Evolutionary conservation across 768 basidiomycete genomes (phyloP).

Genomic region (Boletales sp.): DNA sequence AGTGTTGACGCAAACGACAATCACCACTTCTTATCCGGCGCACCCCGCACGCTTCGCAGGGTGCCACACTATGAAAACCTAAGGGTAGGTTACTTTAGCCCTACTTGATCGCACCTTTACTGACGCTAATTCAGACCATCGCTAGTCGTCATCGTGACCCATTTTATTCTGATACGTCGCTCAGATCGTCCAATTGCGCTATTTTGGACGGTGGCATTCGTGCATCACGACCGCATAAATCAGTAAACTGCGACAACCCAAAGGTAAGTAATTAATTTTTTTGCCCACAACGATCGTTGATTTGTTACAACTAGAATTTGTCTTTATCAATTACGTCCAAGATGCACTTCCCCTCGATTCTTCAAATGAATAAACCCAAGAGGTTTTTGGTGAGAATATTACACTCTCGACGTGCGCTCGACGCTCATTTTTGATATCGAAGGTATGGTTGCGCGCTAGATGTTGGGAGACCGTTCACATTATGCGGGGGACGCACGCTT

Average conservation of each 20-base stretch:
- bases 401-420: not conserved
- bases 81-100: constrained; percentile 6
- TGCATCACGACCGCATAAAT: not conserved
- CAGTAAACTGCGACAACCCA: not conserved
- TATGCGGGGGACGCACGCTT: not conserved
- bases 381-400: constrained; percentile 2
- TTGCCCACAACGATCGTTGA: not conserved
- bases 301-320: constrained; percentile 3
- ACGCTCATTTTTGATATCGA: not conserved
- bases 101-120: not conserved
- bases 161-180: not conserved
- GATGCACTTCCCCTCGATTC: not conserved
- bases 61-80: constrained; percentile 16
- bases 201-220: not conserved
- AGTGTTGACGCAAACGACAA: constrained; percentile 12
- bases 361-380: not conserved
- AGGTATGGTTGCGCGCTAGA: constrained; percentile 6
- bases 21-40: not conserved
- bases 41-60: constrained; percentile 13
- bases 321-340: not conserved
- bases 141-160: not conserved
- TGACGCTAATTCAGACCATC: not conserved
- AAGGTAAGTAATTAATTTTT: not conserved
- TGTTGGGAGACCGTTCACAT: not conserved
- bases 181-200: not conserved